phyloP scores from a whole-genome alignment of 345 rosid species.

The Punica granatum region DNA sequence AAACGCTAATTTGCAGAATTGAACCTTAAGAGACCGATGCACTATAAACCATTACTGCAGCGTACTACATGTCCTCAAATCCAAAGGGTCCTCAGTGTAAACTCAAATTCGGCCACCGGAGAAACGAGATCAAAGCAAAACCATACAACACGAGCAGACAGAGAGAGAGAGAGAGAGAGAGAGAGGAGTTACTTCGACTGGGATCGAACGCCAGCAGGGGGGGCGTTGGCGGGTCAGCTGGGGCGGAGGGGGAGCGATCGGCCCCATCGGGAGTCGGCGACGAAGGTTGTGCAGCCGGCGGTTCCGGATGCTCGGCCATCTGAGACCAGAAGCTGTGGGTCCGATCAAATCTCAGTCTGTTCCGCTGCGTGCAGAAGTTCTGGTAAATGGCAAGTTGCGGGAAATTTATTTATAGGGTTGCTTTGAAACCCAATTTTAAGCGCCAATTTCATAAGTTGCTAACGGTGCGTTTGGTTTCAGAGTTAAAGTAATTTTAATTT shows the following conservation, averaged over 20 bases:
- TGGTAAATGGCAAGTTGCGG: too few species aligned
- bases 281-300: not conserved
- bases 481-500: too few species aligned
- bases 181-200: slow-evolving; percentile 59
- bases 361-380: too few species aligned
- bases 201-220: slow-evolving; percentile 57
- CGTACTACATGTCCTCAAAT: not conserved
- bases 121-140: not conserved
- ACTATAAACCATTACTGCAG: not conserved
- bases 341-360: too few species aligned
- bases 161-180: slow-evolving; percentile 8
- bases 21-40: not conserved
- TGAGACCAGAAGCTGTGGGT: not conserved
- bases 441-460: too few species aligned
- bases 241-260: not conserved
- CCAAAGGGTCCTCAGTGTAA: not conserved
- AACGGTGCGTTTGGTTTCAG: too few species aligned
- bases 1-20: not conserved
- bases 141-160: slow-evolving; percentile 11
- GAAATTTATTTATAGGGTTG: too few species aligned
- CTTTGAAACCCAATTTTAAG: too few species aligned
- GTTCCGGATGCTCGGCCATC: not conserved
- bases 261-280: not conserved
- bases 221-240: slow-evolving; percentile 9
- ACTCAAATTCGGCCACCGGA: not conserved